Evolutionary conservation across 2,329 filamentous ascomycete species (phyloP).

Genomic region (Colletotrichum plurivorum): DNA sequence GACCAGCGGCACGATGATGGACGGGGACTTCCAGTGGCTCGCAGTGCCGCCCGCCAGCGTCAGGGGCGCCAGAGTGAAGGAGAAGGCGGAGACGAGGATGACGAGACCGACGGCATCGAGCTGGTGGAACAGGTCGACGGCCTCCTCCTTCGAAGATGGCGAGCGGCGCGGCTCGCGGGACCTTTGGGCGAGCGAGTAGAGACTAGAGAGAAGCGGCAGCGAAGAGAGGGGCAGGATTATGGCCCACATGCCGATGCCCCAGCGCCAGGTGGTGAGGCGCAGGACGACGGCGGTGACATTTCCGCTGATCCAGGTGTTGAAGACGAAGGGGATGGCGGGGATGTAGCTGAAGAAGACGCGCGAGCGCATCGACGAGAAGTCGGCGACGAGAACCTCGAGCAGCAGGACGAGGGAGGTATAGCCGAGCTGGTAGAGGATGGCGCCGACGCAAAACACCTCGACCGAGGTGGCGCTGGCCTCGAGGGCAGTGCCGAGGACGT

Average conservation of each 20-base stretch:
- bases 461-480: conserved; percentile 65
- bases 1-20: conserved; percentile 65
- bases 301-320: conserved; percentile 76
- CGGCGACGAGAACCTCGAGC: conserved; percentile 73
- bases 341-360: conserved; percentile 75
- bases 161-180: conserved; percentile 50
- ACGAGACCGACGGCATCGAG: conserved; percentile 67
- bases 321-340: conserved; percentile 70
- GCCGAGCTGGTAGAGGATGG: conserved; percentile 70
- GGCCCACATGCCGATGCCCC: conserved; percentile 76
- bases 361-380: conserved; percentile 71
- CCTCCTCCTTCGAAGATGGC: conserved; percentile 47
- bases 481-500: conserved; percentile 67
- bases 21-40: conserved; percentile 64
- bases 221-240: conserved; percentile 72
- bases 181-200: conserved; percentile 58
- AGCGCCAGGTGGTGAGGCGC: conserved; percentile 66
- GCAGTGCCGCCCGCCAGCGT: conserved; percentile 67
- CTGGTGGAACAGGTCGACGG: conserved; percentile 66
- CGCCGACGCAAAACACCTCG: conserved; percentile 65
- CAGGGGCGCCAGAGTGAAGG: conserved; percentile 63
- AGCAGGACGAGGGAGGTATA: conserved; percentile 71
- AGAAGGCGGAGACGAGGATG: conserved; percentile 60
- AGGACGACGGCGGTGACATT: conserved; percentile 68
- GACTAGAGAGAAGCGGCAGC: conserved; percentile 62